Conservation (phyloP, 495 filamentous ascomycete genomes). For the Hypoxylon crocopeplum region DNA sequence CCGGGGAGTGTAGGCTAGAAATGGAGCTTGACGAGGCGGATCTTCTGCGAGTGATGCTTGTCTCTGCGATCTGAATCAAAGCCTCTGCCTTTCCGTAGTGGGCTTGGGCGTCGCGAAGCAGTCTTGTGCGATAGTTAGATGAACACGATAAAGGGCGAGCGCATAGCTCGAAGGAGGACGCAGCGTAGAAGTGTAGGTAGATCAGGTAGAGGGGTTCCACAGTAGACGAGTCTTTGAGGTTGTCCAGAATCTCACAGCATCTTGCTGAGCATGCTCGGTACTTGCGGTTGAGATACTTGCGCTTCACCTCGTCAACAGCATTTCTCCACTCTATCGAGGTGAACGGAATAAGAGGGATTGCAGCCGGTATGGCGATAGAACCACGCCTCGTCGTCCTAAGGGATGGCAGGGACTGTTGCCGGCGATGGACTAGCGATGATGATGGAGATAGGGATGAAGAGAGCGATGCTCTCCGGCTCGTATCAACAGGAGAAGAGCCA, state of each 20-base stretch:
- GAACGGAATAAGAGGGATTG: conserved; percentile 21
- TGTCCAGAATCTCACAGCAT: conserved; percentile 55
- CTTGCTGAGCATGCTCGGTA: conserved; percentile 54
- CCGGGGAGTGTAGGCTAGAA: conserved; percentile 54
- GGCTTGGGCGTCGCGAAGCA: conserved; percentile 55
- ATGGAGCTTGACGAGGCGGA: conserved; percentile 44
- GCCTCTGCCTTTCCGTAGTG: conserved; percentile 55
- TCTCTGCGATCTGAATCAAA: conserved; percentile 49
- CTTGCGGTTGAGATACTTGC: conserved; percentile 50
- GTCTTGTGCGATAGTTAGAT: conserved; percentile 50
- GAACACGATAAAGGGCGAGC: conserved; percentile 54
- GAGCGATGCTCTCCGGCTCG: conserved; percentile 17
- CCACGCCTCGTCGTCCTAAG: conserved; percentile 10
- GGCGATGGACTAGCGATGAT: conserved; percentile 18
- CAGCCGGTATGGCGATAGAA: conserved; percentile 7
- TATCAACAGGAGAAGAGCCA: conserved; percentile 3
- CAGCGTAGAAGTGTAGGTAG: conserved; percentile 62
- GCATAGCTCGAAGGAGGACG: conserved; percentile 58
- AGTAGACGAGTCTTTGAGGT: conserved; percentile 46
- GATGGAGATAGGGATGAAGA: not conserved
- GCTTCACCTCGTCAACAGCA: conserved; percentile 54
- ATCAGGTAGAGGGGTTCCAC: conserved; percentile 58
- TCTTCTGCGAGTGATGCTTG: conserved; percentile 42
- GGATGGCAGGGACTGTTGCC: conserved; percentile 36
- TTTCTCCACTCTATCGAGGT: conserved; percentile 50